These are phyloP conservation scores for Suhomyces sp. DNA, from an alignment of 805 yeast species.

Conservation along the genomic window DNA sequence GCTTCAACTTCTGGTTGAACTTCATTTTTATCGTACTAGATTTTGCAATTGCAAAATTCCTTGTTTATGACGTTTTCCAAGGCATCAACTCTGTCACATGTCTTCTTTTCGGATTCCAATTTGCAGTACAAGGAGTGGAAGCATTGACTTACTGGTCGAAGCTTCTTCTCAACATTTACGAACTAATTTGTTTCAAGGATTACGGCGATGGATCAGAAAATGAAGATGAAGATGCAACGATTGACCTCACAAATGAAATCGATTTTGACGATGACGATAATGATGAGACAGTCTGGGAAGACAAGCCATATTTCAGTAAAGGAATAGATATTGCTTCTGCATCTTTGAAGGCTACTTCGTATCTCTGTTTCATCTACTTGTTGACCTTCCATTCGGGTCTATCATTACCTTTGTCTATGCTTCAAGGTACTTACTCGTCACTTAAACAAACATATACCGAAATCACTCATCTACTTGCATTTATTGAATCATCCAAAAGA, in stretches of 20 bases:
- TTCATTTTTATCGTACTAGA: constrained; percentile 50
- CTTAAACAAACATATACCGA: constrained; percentile 30
- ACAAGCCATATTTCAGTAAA: constrained; percentile 59
- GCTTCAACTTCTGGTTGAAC: constrained; percentile 46
- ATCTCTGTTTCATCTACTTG: constrained; percentile 33
- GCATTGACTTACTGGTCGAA: constrained; percentile 47
- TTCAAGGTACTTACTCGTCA: constrained; percentile 46
- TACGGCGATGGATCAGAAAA: constrained; percentile 2
- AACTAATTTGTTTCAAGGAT: constrained; percentile 41
- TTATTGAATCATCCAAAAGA: constrained; percentile 57
- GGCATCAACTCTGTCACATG: constrained; percentile 54
- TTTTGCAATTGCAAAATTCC: constrained; percentile 48
- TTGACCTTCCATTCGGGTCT: constrained; percentile 31
- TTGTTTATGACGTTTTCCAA: constrained; percentile 56
- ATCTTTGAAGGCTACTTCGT: constrained; percentile 31
- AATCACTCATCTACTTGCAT: constrained; percentile 44
- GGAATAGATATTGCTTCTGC: constrained; percentile 54
- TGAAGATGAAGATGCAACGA: constrained; percentile 7
- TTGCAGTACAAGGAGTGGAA: constrained; percentile 61
- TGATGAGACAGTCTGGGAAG: constrained; percentile 74
- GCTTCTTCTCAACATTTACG: constrained; percentile 53
- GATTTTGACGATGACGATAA: constrained; percentile 24
- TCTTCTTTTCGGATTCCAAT: constrained; percentile 73
- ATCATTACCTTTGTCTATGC: constrained; percentile 37
- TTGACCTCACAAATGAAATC: constrained; percentile 4